Conservation (phyloP, 805 yeast species). For the fission yeast (Schizosaccharomyces pombe) region ASM294v3 CU329670.1:2041001-2041500, state of each 20-base stretch:
- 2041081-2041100: conserved; percentile 99
- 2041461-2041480: conserved; percentile 4
- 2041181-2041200: conserved; percentile 95
- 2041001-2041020: conserved; percentile 94
- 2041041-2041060: conserved; percentile 99
- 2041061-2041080: conserved; percentile 93
- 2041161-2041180: conserved; percentile 97
- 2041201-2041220: conserved; percentile 99
- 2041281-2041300: conserved; percentile 88
- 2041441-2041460: conserved; percentile 1
- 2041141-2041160: conserved; percentile 99
- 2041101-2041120: conserved; percentile 91
- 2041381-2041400: background rate
- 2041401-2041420: background rate
- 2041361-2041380: no score
- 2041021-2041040: conserved; percentile 98
- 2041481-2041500: background rate
- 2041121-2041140: conserved; percentile 94
- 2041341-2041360: background rate
- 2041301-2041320: background rate
- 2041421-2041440: background rate
- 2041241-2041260: conserved; percentile 92
- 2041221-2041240: conserved; percentile 92
- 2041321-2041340: background rate
- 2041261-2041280: conserved; percentile 89